Conservation (phyloP, 2,329 filamentous ascomycete species). For the Colletotrichum somersetense region DNA sequence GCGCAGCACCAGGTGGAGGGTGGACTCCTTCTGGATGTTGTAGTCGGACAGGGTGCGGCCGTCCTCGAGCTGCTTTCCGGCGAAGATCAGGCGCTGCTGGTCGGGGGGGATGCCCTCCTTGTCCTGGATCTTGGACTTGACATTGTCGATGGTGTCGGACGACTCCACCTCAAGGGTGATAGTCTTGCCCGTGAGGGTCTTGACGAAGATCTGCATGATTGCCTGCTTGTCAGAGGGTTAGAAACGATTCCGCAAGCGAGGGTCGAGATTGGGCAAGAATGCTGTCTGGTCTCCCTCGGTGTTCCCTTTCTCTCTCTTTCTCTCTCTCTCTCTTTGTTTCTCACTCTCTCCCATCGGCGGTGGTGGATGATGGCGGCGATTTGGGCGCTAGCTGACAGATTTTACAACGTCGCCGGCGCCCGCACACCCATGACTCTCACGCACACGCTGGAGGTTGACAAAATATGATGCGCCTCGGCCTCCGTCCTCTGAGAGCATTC, state of each 20-base stretch:
- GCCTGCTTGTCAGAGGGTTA: conserved; percentile 64
- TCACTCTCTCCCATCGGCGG: not conserved
- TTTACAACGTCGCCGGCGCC: conserved; percentile 17
- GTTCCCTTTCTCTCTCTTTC: not conserved
- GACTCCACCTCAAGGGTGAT: conserved; percentile 99
- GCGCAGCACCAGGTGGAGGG: conserved; percentile 96
- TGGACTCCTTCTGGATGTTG: conserved; percentile 99
- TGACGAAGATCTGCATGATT: conserved; percentile 84
- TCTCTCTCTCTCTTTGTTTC: not conserved
- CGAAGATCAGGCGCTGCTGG: conserved; percentile 99
- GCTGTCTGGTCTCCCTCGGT: conserved; percentile 23
- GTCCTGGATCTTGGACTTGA: conserved; percentile 99
- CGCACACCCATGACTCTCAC: not conserved
- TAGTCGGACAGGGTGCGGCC: conserved; percentile 99
- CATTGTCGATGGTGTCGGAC: conserved; percentile 99
- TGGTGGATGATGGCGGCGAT: not conserved
- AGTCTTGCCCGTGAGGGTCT: conserved; percentile 98
- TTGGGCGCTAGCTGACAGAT: not conserved
- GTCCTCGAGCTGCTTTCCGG: conserved; percentile 99
- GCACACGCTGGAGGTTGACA: not conserved
- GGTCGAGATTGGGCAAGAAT: conserved; percentile 11
- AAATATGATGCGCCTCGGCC: not conserved
- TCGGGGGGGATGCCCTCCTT: conserved; percentile 99
- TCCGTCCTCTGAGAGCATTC: conserved; percentile 7
- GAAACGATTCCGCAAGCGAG: conserved; percentile 44